Conservation (phyloP, 2,329 filamentous ascomycete genomes). For the Fusarium aywerte region DNA sequence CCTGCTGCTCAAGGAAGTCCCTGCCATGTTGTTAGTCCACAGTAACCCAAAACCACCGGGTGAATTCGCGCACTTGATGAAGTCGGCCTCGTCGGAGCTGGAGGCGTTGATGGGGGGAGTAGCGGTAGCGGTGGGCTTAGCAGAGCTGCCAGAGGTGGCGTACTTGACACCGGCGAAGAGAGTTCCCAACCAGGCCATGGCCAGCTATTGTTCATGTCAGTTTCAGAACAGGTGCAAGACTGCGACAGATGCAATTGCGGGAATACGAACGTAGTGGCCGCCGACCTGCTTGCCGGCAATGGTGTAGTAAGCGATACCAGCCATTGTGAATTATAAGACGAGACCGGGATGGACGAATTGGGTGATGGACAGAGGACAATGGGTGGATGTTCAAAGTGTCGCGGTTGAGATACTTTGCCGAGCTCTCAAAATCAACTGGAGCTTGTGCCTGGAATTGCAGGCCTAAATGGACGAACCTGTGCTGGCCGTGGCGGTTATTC, state of each 20-base stretch:
- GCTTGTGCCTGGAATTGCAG: slow-evolving; percentile 51
- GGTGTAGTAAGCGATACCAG: slow-evolving; percentile 59
- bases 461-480: slow-evolving; percentile 34
- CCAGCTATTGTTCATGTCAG: slow-evolving; percentile 57
- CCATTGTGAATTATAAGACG: slow-evolving; percentile 49
- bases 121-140: slow-evolving; percentile 56
- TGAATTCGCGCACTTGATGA: slow-evolving; percentile 68
- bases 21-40: slow-evolving; percentile 47
- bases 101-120: slow-evolving; percentile 70
- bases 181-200: slow-evolving; percentile 65
- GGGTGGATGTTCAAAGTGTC: slow-evolving; percentile 45
- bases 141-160: slow-evolving; percentile 59
- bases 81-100: slow-evolving; percentile 71
- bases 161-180: slow-evolving; percentile 62
- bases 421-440: slow-evolving; percentile 44
- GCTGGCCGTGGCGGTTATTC: slow-evolving; percentile 44
- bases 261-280: slow-evolving; percentile 67
- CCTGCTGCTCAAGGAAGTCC: slow-evolving; percentile 56
- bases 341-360: slow-evolving; percentile 44
- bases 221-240: slow-evolving; percentile 8
- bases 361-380: slow-evolving; percentile 46
- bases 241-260: slow-evolving; percentile 28
- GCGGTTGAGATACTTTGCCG: slow-evolving; percentile 46
- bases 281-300: slow-evolving; percentile 69
- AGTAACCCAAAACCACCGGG: neutral